A percentile compares a stretch with the other conserved stretches of the same genome.
These are phyloP conservation scores for Yarrowia bubula DNA, from an alignment of 805 yeast genomes.

Conservation along the genomic window DNA sequence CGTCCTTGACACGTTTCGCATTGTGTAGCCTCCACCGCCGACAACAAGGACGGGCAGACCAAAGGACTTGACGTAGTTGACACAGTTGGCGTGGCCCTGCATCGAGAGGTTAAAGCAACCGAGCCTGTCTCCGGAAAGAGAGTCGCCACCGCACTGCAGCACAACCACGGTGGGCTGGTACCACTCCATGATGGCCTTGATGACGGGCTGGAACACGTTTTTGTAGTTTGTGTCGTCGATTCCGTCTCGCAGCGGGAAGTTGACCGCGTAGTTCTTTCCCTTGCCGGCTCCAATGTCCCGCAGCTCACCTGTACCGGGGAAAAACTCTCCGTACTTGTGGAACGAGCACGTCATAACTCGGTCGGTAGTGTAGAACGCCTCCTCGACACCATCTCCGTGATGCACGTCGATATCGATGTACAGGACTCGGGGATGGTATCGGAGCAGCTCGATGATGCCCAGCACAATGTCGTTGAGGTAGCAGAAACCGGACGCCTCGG, in stretches of 20 bases:
- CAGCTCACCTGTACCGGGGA: conserved; percentile 95
- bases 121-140: conserved; percentile 85
- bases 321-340: conserved; percentile 94
- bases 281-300: conserved; percentile 86
- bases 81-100: conserved; percentile 94
- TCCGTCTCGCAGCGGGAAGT: conserved; percentile 92
- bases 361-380: conserved; percentile 92
- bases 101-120: conserved; percentile 93
- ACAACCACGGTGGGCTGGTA: conserved; percentile 93
- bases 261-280: conserved; percentile 84
- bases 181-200: conserved; percentile 86
- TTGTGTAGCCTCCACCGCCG: conserved; percentile 99
- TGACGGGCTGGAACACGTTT: conserved; percentile 58
- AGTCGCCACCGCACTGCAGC: conserved; percentile 97
- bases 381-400: conserved; percentile 98
- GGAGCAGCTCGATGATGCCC: conserved; percentile 75
- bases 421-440: conserved; percentile 89
- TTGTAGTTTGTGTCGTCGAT: conserved; percentile 92
- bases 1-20: conserved; percentile 87
- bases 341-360: conserved; percentile 95
- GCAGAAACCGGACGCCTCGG: conserved; percentile 93
- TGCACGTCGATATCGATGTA: conserved; percentile 94
- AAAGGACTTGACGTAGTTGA: conserved; percentile 80
- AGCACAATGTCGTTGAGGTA: conserved; percentile 92
- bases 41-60: conserved; percentile 86